Base-by-base conservation (phyloP, 2,329 filamentous ascomycete genomes). In the Pseudogymnoascus verrucosus region DNA sequence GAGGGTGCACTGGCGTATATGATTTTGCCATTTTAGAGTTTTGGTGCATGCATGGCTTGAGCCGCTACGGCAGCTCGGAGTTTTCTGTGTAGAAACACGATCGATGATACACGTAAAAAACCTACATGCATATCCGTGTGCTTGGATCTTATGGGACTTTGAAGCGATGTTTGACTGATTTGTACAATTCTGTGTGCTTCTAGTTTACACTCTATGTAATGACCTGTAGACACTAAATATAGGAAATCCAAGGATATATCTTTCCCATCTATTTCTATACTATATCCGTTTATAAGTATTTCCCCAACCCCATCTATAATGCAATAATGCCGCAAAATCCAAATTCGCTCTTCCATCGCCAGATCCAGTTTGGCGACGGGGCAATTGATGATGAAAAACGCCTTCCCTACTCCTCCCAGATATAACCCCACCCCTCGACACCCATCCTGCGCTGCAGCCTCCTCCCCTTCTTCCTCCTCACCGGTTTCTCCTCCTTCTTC, bases 191-290 rank as follows among this genome's bases (percentile, higher is more conserved):
- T 57, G 28, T n/a, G 26, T 57, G 51, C 51, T 31, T 34, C 26
- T 57, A 34, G 51, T 57, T 57, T 57, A 57, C 51, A 57, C 51
- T 57, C 51, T 57, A 57, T 57, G 51, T 34, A 57, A 57, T 57
- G 51, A 31, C 51, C 11, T 57, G n/a, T n/a, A 34, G 26, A 34
- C 51, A 57, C 26, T 34, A 5, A 34, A 54, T 31, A 21, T 34
- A 57, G n/a, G 21, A 57, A 54, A 57, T n/a, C 21, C 19, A 28
- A 31, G 51, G 51, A 57, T 57, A 34, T 57, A 28, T 57, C 12
- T 54, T 8, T 31, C 47, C 47, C 26, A 16, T 12, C 26, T 57
- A 26, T 31, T 1, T 11, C 28, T 11, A 31, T 31, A 11, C 10
- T 28, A 5, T 54, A 31, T 54, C 26, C 26, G n/a, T 57, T 57